phyloP scores from a whole-genome alignment of 495 filamentous ascomycete species.

The Neurospora intermedia region DNA sequence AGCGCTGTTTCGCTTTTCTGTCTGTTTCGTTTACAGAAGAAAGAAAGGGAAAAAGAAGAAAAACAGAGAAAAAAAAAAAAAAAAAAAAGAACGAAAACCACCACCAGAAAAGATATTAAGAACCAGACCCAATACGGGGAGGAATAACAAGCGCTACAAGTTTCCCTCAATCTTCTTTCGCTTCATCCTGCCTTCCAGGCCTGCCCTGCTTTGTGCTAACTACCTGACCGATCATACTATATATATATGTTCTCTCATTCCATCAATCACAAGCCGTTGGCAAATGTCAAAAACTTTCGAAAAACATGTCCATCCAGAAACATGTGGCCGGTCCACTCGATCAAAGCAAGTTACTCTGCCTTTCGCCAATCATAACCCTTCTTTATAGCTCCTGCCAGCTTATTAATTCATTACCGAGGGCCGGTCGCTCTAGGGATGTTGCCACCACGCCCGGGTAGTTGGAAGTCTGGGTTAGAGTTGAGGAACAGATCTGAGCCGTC shows the following conservation, averaged over 20 bases:
- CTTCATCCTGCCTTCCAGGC: background rate
- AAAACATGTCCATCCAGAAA: background rate
- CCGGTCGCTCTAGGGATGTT: slow-evolving; percentile 7
- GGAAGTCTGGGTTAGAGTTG: slow-evolving; percentile 66
- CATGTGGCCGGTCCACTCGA: background rate
- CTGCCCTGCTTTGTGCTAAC: background rate
- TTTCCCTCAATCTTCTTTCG: background rate
- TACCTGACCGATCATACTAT: background rate
- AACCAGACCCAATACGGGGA: background rate
- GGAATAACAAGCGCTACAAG: background rate
- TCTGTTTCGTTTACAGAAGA: background rate
- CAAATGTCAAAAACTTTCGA: background rate
- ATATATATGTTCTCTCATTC: background rate
- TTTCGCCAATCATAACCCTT: background rate
- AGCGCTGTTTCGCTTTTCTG: background rate
- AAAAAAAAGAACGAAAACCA: background rate
- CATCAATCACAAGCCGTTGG: background rate
- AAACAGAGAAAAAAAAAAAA: background rate
- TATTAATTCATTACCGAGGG: background rate
- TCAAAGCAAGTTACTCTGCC: background rate
- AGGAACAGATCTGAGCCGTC: slow-evolving; percentile 42
- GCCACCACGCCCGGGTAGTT: slow-evolving; percentile 33
- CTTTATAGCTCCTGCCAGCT: background rate
- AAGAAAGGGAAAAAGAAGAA: background rate
- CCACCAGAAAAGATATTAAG: background rate